Percentiles rank a stretch among this genome's conserved stretches.
Conservation (phyloP, 1,139 yeast genomes). For the Yamadazyma atmosphaerica region DNA sequence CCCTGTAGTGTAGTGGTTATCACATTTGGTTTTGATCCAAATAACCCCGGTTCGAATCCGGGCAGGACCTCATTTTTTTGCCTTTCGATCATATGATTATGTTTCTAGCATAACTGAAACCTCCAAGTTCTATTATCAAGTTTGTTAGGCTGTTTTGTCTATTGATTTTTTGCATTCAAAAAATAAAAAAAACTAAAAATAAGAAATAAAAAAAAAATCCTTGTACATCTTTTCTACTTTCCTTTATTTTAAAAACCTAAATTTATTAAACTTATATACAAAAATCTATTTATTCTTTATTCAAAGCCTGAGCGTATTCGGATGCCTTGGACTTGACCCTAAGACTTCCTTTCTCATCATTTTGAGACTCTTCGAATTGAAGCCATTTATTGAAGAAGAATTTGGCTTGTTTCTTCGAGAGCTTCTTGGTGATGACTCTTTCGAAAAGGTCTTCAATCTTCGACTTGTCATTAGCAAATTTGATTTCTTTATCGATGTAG, state of each 20-base stretch:
- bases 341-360: slow-evolving; percentile 71
- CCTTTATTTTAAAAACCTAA: too few relatives aligned
- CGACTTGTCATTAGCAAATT: slow-evolving; percentile 55
- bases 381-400: slow-evolving; percentile 95
- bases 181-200: too few relatives aligned
- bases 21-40: slow-evolving; percentile 58
- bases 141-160: too few relatives aligned
- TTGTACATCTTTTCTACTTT: not conserved
- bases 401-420: slow-evolving; percentile 90
- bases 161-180: not conserved
- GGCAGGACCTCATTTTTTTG: slow-evolving; percentile 64
- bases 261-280: slow-evolving; percentile 3
- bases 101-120: too few relatives aligned
- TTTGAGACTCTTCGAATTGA: slow-evolving; percentile 66
- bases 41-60: slow-evolving; percentile 95
- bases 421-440: slow-evolving; percentile 66
- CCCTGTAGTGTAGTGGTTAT: slow-evolving; percentile 54
- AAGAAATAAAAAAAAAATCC: too few relatives aligned
- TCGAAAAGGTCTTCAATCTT: slow-evolving; percentile 80
- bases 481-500: slow-evolving; percentile 89
- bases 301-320: slow-evolving; percentile 54
- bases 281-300: slow-evolving; percentile 5
- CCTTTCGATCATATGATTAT: too few relatives aligned
- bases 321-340: slow-evolving; percentile 91
- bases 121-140: too few relatives aligned